Evolutionary conservation across 306 rosid genomes (phyloP), one percentile per base, ranked within the genome.

Genomic region (Castanopsis chinensis): DNA sequence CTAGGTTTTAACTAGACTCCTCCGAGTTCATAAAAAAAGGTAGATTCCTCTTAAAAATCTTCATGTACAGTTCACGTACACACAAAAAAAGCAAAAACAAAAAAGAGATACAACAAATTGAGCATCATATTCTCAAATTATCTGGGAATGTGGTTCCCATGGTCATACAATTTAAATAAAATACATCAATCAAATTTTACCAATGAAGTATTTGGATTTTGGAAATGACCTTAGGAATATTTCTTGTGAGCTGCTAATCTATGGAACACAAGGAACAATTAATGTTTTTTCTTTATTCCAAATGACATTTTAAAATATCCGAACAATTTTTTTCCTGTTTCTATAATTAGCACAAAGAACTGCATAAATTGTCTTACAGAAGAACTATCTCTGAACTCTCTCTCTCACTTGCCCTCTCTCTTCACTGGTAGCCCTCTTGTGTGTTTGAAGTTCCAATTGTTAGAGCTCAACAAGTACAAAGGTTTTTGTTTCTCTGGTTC

Each of bases 71-170:
- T 1, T 10, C 17, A 49, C 14, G 12, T 41, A 41, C 45, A 8
- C 45, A 41, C 45, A 41, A 41, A 41, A 25, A 41, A 41, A 2
- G 45, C 17, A 49, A 49, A 49, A 49, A 49, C 53, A 3, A 49
- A 49, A 49, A 49, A 3, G 11, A 12, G 53, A 49, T 49, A 0
- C 15, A 49, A 49, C 17, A 49, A 49, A 41, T 41, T 41, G 52
- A 27, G 72, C 4, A 37, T 35, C 72, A 68, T 3, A 35, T 64
- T 64, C 70, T 6, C n/a, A 64, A 9, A 28, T 28, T 28, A 30
- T 64, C 5, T 68, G 72, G 72, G 72, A 68, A 68, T 68, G 15
- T 18, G 52, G 41, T 68, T 64, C 72, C 72, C 9, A 4, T 68
- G 72, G 23, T 25, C 25, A 3, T 49, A 41, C 45, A 41, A 41